Evolutionary conservation across 2,329 filamentous ascomycete genomes (phyloP).

Genomic region (Myriosclerotinia scirpicola): DNA sequence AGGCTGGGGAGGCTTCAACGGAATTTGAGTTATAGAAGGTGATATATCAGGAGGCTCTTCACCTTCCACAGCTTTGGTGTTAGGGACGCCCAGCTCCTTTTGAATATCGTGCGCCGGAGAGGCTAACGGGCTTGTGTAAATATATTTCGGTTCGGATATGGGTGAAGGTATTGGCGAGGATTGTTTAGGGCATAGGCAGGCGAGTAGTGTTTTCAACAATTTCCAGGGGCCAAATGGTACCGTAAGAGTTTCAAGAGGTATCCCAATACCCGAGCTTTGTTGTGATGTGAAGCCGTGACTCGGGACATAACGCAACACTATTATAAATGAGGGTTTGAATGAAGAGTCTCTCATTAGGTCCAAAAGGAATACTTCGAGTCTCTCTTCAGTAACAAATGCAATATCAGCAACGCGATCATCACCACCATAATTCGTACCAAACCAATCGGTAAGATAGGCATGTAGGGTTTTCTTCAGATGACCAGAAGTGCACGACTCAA

Average conservation of each 20-base stretch:
- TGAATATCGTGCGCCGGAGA: background rate
- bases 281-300: constrained; percentile 6
- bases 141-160: background rate
- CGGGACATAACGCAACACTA: constrained; percentile 13
- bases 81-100: background rate
- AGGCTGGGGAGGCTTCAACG: background rate
- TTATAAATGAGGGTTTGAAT: constrained; percentile 14
- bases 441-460: constrained; percentile 16
- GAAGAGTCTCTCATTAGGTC: background rate
- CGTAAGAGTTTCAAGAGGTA: constrained; percentile 20
- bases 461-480: constrained; percentile 14
- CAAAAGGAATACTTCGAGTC: background rate
- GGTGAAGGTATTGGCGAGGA: background rate
- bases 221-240: constrained; percentile 22
- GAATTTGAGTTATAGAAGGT: background rate
- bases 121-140: constrained; percentile 1
- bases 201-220: constrained; percentile 17
- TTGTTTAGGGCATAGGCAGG: constrained; percentile 17
- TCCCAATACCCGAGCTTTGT: background rate
- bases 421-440: background rate
- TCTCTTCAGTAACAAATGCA: constrained; percentile 18
- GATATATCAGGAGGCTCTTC: background rate
- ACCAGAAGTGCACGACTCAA: constrained; percentile 2
- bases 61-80: background rate
- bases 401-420: constrained; percentile 2